A percentile compares a stretch with the other conserved stretches of the same genome.
Conservation (phyloP, 768 basidiomycete genomes). For the Lanmaoa rubissima region DNA sequence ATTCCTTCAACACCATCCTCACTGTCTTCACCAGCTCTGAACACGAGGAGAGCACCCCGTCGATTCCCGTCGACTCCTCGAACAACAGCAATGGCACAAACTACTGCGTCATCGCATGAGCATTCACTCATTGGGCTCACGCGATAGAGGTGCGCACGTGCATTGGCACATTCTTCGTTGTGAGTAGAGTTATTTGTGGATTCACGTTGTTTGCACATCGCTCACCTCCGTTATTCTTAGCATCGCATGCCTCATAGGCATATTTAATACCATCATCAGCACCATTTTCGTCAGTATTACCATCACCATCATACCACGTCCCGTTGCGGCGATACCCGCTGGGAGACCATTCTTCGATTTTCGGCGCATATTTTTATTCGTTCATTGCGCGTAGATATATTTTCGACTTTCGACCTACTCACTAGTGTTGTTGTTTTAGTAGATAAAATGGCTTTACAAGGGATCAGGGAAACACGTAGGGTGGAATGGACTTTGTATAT, state of each 20-base stretch:
- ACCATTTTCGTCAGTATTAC: background rate
- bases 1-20: conserved; percentile 18
- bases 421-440: conserved; percentile 21
- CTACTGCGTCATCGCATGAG: conserved; percentile 25
- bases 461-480: background rate
- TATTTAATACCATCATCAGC: conserved; percentile 8
- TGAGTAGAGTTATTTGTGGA: conserved; percentile 10
- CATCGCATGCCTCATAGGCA: conserved; percentile 4
- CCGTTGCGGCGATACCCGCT: conserved; percentile 3
- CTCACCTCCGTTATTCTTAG: conserved; percentile 12
- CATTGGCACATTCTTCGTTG: conserved; percentile 17
- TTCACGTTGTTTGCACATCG: background rate
- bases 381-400: conserved; percentile 17
- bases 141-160: background rate
- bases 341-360: background rate
- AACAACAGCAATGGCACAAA: background rate
- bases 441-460: conserved; percentile 1
- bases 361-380: conserved; percentile 14
- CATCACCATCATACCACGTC: conserved; percentile 6
- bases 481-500: conserved; percentile 4
- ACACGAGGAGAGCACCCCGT: conserved; percentile 4
- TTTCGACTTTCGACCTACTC: conserved; percentile 22
- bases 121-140: background rate
- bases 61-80: conserved; percentile 16
- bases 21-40: conserved; percentile 13